Evolutionary conservation across 2,329 filamentous ascomycete species (phyloP), one percentile per base, ranked within the genome.

Genomic region (Mollisiaceae sp.): DNA sequence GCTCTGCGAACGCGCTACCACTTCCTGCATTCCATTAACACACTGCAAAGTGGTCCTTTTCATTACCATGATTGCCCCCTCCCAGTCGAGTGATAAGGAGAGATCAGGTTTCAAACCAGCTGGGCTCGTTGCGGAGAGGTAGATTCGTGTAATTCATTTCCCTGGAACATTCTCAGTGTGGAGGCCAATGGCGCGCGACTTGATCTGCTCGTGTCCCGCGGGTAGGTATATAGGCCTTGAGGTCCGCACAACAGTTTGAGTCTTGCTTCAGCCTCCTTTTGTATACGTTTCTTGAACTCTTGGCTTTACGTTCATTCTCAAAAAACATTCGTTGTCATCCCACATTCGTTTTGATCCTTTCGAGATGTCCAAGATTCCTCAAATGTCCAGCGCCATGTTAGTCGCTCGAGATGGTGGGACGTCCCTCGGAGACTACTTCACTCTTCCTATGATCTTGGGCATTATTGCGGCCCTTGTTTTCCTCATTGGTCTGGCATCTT

Each of bases 391-490:
- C 15, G 8, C n/a, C 5, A 12, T 39, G 3, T 38, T 39, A 36
- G 54, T 56, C 32, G 54, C 15, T 11, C 54, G 36, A n/a, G n/a
- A 36, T 41, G 47, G 52, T 32, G 12, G 20, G 6, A 57, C 39
- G 32, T 32, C 63, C 39, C 15, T 60, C 39, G 14, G 22, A 55
- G n/a, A 56, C 39, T 39, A 32, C 43, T 22, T 59, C 61, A 43
- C 15, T 14, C 22, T 62, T 59, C 41, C 65, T 64, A 24, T 63
- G 54, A 52, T 59, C 47, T 20, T 63, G 6, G 61, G 61, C n/a
- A 18, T 36, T 8, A 24, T 63, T 14, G 38, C 39, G 5, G 1
- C 38, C 18, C 15, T 54, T 27, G 22, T 63, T 39, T 39, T 63
- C 12, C 14, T 52, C 11, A 54, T 63, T n/a, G 60, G 60, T 8